Evolutionary conservation across 2,329 filamentous ascomycete species (phyloP).

Genomic region (Whalleya microplaca): DNA sequence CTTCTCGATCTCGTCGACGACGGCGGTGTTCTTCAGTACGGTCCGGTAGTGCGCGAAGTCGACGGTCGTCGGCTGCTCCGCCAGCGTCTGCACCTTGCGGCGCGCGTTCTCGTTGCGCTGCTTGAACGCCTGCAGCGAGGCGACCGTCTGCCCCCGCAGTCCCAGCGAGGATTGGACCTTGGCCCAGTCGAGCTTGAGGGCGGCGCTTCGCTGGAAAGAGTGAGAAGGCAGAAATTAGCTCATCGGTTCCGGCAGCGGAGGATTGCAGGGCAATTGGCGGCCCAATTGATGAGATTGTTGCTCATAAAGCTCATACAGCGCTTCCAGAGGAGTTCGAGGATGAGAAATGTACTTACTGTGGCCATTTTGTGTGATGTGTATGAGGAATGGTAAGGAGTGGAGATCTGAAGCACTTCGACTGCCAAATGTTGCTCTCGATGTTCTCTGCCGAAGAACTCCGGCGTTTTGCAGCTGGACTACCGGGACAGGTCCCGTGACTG

Average conservation of each 20-base stretch:
- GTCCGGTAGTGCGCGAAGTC: slow-evolving; percentile 94
- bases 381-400: slow-evolving; percentile 49
- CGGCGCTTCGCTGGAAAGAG: slow-evolving; percentile 81
- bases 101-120: slow-evolving; percentile 99
- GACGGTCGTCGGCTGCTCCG: slow-evolving; percentile 81
- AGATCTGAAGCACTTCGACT: slow-evolving; percentile 52
- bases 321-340: slow-evolving; percentile 24
- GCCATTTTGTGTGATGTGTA: slow-evolving; percentile 64
- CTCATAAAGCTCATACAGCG: not conserved
- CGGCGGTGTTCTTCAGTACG: slow-evolving; percentile 91
- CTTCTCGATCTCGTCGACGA: slow-evolving; percentile 97
- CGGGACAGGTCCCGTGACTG: slow-evolving; percentile 21
- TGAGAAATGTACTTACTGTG: slow-evolving; percentile 59
- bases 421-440: slow-evolving; percentile 43
- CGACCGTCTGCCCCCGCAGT: slow-evolving; percentile 91
- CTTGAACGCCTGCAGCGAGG: slow-evolving; percentile 95
- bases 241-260: slow-evolving; percentile 35
- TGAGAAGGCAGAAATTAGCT: slow-evolving; percentile 56
- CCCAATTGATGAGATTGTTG: slow-evolving; percentile 29
- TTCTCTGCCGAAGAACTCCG: slow-evolving; percentile 48
- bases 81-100: slow-evolving; percentile 85
- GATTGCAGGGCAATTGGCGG: slow-evolving; percentile 28
- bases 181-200: slow-evolving; percentile 98
- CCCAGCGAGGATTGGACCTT: slow-evolving; percentile 93
- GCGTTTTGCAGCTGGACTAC: slow-evolving; percentile 20